Evolutionary conservation across 1,139 yeast species (phyloP).

Genomic region (Protomyces macrosporus): DNA sequence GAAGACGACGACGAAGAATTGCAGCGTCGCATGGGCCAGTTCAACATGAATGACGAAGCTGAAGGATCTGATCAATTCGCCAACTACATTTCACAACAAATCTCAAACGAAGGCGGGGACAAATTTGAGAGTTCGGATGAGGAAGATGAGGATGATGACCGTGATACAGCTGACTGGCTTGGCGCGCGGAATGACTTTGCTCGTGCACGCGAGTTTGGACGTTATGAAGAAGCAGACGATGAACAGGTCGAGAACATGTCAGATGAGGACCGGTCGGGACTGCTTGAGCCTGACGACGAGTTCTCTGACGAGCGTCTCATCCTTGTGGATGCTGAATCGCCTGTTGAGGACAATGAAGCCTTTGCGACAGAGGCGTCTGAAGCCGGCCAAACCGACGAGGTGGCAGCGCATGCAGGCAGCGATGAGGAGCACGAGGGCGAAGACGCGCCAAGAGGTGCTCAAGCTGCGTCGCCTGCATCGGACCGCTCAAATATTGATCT

Average conservation of each 20-base stretch:
- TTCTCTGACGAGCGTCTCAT: not conserved
- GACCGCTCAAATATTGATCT: not conserved
- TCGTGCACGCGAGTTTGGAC: constrained; percentile 13
- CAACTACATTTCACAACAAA: constrained; percentile 71
- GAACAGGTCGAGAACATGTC: constrained; percentile 16
- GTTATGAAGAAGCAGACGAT: constrained; percentile 14
- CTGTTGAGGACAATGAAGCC: no score
- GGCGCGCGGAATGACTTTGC: constrained; percentile 11
- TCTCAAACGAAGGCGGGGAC: constrained; percentile 57
- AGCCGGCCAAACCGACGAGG: not conserved
- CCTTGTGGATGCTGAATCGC: not conserved
- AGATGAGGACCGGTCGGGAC: not conserved
- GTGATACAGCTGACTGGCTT: constrained; percentile 13
- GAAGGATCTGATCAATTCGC: constrained; percentile 52
- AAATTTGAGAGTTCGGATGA: constrained; percentile 54
- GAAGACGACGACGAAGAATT: constrained; percentile 39
- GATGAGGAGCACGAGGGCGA: not conserved
- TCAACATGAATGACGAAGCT: constrained; percentile 36
- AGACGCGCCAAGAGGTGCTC: not conserved
- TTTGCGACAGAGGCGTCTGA: no score
- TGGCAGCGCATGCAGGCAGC: not conserved
- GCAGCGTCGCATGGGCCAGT: constrained; percentile 28
- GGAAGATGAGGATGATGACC: constrained; percentile 45
- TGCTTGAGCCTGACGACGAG: not conserved
- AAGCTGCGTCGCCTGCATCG: not conserved